Conservation (phyloP, 1,284 basidiomycete genomes). For the Meripilus lineatus region DNA sequence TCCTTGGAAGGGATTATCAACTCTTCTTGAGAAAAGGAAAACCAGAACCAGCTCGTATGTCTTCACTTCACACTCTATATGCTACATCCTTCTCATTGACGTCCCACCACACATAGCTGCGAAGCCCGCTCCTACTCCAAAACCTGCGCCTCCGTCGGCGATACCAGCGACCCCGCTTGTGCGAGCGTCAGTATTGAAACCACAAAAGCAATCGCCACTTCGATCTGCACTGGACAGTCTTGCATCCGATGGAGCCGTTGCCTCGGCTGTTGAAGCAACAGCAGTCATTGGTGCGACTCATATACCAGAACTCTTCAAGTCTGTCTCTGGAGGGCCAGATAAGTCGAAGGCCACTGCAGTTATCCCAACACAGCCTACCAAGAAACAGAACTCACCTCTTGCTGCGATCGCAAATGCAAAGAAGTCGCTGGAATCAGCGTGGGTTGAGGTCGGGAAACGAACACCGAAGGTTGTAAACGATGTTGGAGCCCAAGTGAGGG, state of each 20-base stretch:
- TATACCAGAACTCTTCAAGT: conserved; percentile 58
- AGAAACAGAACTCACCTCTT: conserved; percentile 19
- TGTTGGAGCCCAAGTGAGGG: conserved; percentile 15
- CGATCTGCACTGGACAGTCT: conserved; percentile 47
- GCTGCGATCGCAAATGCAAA: conserved; percentile 15
- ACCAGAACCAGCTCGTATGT: conserved; percentile 27
- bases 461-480: conserved; percentile 30
- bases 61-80: conserved; percentile 11
- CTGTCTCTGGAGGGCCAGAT: conserved; percentile 25
- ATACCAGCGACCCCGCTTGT: conserved; percentile 38
- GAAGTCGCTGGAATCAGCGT: conserved; percentile 15
- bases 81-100: background rate
- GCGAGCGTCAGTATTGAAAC: conserved; percentile 44
- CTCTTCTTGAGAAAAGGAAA: conserved; percentile 48
- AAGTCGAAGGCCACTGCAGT: background rate
- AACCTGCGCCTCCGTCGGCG: conserved; percentile 17
- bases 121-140: conserved; percentile 19
- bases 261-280: conserved; percentile 43
- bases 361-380: background rate
- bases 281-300: conserved; percentile 38
- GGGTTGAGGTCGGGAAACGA: conserved; percentile 15
- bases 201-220: conserved; percentile 38
- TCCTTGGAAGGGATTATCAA: conserved; percentile 64
- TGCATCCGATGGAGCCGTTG: conserved; percentile 51
- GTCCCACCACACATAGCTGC: conserved; percentile 16